phyloP scores from a whole-genome alignment of 2,329 filamentous ascomycete genomes.

The Dryadomyces quercivorus region DNA sequence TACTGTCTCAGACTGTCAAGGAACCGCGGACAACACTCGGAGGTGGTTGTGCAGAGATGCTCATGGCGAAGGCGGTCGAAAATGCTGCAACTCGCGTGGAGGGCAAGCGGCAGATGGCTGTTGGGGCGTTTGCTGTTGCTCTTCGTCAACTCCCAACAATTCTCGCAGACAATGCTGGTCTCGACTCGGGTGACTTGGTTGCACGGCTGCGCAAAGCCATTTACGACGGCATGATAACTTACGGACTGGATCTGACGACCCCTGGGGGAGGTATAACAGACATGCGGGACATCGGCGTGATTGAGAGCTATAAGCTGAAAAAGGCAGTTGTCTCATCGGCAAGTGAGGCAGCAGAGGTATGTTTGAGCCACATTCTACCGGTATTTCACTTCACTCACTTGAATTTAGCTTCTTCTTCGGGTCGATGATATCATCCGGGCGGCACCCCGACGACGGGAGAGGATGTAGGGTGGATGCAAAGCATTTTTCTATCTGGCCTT shows the following conservation, averaged over 20 bases:
- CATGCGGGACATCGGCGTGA: conserved; percentile 89
- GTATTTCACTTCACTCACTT: neutral
- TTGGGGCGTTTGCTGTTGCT: conserved; percentile 78
- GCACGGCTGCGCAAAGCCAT: conserved; percentile 85
- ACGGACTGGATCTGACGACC: conserved; percentile 77
- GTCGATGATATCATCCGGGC: conserved; percentile 97
- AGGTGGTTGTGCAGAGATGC: conserved; percentile 94
- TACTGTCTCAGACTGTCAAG: conserved; percentile 90
- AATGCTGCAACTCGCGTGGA: conserved; percentile 85
- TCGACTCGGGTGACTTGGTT: conserved; percentile 90
- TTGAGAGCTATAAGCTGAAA: conserved; percentile 98
- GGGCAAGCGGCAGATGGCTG: conserved; percentile 92
- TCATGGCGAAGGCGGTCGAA: conserved; percentile 97
- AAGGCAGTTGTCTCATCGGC: conserved; percentile 94
- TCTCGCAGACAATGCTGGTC: conserved; percentile 89
- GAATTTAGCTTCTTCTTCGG: conserved; percentile 64
- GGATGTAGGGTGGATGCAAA: conserved; percentile 19
- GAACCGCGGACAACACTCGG: conserved; percentile 90
- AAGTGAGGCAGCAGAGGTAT: conserved; percentile 86
- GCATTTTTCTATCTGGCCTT: neutral
- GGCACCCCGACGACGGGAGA: conserved; percentile 71
- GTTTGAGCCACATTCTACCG: too few species aligned
- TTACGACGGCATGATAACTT: conserved; percentile 87
- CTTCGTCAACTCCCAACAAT: conserved; percentile 92
- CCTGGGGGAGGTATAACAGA: conserved; percentile 88